Evolutionary conservation across 1,139 yeast genomes (phyloP).

Genomic region (Diutina neorugosa): DNA sequence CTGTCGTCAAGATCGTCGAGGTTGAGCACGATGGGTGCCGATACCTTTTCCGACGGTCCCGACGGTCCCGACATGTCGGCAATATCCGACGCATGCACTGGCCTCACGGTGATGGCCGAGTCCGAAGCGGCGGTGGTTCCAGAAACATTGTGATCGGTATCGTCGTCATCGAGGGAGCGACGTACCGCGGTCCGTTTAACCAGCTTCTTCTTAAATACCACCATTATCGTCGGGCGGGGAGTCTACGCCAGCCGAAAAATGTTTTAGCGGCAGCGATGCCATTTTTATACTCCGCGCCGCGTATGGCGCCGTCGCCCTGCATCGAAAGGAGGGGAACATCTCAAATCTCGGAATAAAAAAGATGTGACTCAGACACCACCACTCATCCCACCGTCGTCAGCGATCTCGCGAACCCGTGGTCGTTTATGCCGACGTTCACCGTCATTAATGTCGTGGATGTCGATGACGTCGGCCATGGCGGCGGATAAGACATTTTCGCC

Average conservation of each 20-base stretch:
- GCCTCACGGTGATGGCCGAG: conserved; percentile 4
- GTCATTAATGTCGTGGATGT: background rate
- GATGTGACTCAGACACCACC: background rate
- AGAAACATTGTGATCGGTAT: background rate
- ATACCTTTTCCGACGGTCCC: background rate
- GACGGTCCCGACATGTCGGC: background rate
- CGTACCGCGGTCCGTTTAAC: conserved; percentile 6
- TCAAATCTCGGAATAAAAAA: too few relatives aligned
- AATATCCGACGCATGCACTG: background rate
- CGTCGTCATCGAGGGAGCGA: background rate
- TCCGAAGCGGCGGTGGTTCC: background rate
- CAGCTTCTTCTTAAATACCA: conserved; percentile 14
- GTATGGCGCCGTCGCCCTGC: background rate
- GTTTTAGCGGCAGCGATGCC: background rate
- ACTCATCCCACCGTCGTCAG: background rate
- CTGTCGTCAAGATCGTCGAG: conserved; percentile 3
- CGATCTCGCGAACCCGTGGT: background rate
- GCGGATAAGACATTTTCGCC: background rate
- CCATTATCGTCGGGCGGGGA: conserved; percentile 3
- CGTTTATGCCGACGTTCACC: background rate
- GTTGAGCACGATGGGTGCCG: conserved; percentile 1
- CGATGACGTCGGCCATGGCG: background rate
- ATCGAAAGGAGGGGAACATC: background rate
- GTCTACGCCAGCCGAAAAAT: background rate
- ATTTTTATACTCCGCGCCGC: background rate